Conservation (phyloP, 2,329 filamentous ascomycete genomes). For the Dactylellina cionopaga region DNA sequence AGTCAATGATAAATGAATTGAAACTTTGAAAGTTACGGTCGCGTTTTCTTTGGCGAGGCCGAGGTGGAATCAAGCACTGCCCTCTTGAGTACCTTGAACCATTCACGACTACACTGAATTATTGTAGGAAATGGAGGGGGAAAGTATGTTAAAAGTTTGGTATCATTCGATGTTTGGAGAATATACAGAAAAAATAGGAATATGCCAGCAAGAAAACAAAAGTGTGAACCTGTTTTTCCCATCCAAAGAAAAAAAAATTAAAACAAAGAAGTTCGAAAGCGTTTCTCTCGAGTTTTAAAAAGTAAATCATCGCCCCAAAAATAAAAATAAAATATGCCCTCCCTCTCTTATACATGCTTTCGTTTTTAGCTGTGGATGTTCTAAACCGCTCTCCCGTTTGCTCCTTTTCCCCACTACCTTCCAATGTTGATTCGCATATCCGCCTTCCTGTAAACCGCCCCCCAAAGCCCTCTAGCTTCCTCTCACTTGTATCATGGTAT, state of each 20-base stretch:
- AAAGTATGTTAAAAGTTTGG: constrained; percentile 10
- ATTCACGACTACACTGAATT: too few relatives aligned
- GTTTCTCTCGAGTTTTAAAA: constrained; percentile 4
- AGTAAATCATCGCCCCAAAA: constrained; percentile 1
- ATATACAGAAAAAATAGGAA: constrained; percentile 20
- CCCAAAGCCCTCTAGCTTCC: background rate
- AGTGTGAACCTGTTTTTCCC: constrained; percentile 19
- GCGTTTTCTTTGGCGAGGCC: background rate
- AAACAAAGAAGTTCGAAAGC: constrained; percentile 11
- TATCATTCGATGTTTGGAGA: constrained; percentile 29
- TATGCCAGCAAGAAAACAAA: constrained; percentile 20
- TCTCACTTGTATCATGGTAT: background rate
- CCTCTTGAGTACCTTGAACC: too few relatives aligned
- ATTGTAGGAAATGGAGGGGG: background rate
- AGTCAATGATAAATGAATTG: background rate
- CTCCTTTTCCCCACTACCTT: too few relatives aligned
- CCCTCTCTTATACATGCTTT: too few relatives aligned
- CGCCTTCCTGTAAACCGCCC: too few relatives aligned
- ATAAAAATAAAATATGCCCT: constrained; percentile 4
- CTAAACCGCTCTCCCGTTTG: too few relatives aligned
- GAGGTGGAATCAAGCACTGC: too few relatives aligned
- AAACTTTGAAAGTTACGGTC: background rate
- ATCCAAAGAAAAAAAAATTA: constrained; percentile 16
- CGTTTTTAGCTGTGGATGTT: too few relatives aligned
- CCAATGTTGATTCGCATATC: too few relatives aligned